phyloP scores from a whole-genome alignment of 805 yeast species.

The Ogataea trehalophila region DNA sequence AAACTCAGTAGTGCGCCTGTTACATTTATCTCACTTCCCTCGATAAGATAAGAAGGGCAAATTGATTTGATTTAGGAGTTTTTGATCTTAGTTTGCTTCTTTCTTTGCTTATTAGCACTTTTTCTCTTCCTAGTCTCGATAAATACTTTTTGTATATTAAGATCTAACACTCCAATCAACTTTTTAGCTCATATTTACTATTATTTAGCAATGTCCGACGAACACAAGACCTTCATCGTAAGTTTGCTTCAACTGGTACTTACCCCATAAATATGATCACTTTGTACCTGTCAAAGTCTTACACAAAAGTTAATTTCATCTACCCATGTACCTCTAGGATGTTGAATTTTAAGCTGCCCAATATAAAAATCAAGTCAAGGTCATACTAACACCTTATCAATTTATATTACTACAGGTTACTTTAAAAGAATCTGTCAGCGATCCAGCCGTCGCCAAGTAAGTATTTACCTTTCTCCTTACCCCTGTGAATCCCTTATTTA shows the following conservation, averaged over 20 bases:
- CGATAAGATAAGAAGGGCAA: too few species aligned
- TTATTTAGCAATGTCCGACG: constrained; percentile 10
- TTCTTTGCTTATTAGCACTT: too few species aligned
- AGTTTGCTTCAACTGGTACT: constrained; percentile 8
- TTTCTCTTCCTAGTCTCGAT: too few species aligned
- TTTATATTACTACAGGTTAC: constrained; percentile 26
- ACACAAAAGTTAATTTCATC: neutral
- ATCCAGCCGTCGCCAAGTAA: constrained; percentile 29
- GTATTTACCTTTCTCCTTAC: constrained; percentile 2
- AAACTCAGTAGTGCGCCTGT: too few species aligned
- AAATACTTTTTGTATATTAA: neutral
- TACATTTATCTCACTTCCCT: too few species aligned
- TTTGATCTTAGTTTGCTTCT: too few species aligned
- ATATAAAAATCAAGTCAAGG: too few species aligned
- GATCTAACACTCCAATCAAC: neutral
- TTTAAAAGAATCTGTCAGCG: constrained; percentile 32
- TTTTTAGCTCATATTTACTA: neutral
- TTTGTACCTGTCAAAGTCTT: too few species aligned
- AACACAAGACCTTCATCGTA: constrained; percentile 31
- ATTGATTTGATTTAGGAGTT: too few species aligned
- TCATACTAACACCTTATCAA: neutral
- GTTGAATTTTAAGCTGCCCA: neutral
- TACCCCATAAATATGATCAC: neutral
- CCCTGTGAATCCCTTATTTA: too few species aligned
- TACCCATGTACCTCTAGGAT: neutral